Percentiles rank a stretch among this genome's conserved stretches.
Evolutionary conservation across 176 grass and related monocot species (phyloP).

Genomic region (Phoenix roebelenii): DNA sequence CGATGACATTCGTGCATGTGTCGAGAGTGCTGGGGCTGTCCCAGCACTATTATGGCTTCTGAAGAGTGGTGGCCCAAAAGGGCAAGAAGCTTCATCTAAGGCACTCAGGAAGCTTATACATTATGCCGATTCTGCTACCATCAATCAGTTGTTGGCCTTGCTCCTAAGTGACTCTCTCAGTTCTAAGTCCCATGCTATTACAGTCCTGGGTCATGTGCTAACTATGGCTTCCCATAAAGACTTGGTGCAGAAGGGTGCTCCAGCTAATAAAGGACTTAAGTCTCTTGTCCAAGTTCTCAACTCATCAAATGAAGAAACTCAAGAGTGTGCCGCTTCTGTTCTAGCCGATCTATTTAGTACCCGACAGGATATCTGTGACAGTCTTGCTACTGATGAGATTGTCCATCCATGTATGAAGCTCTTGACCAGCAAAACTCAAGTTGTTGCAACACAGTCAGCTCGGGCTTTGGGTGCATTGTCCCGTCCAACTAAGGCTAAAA

Average conservation of each 20-base stretch:
- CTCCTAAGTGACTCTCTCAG: slow-evolving; percentile 56
- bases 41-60: slow-evolving; percentile 79
- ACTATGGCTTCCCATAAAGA: slow-evolving; percentile 61
- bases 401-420: slow-evolving; percentile 91
- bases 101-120: slow-evolving; percentile 75
- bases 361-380: slow-evolving; percentile 79
- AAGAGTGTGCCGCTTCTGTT: slow-evolving; percentile 74
- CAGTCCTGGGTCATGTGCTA: slow-evolving; percentile 90
- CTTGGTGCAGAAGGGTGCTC: slow-evolving; percentile 59
- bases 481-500: slow-evolving; percentile 50
- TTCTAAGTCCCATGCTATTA: slow-evolving; percentile 71
- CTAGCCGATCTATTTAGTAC: slow-evolving; percentile 88
- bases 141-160: slow-evolving; percentile 87
- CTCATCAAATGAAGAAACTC: slow-evolving; percentile 70
- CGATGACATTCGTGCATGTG: slow-evolving; percentile 92
- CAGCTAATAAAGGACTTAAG: slow-evolving; percentile 79
- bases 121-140: slow-evolving; percentile 64
- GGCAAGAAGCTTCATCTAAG: slow-evolving; percentile 78
- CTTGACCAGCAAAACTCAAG: slow-evolving; percentile 79
- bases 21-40: slow-evolving; percentile 79
- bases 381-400: slow-evolving; percentile 81
- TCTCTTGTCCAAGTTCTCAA: slow-evolving; percentile 78
- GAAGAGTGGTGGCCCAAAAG: slow-evolving; percentile 52
- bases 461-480: slow-evolving; percentile 87
- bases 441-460: slow-evolving; percentile 78